Evolutionary conservation across 106 monocot genomes (phyloP).

Genomic region (Dioscorea dumetorum): DNA sequence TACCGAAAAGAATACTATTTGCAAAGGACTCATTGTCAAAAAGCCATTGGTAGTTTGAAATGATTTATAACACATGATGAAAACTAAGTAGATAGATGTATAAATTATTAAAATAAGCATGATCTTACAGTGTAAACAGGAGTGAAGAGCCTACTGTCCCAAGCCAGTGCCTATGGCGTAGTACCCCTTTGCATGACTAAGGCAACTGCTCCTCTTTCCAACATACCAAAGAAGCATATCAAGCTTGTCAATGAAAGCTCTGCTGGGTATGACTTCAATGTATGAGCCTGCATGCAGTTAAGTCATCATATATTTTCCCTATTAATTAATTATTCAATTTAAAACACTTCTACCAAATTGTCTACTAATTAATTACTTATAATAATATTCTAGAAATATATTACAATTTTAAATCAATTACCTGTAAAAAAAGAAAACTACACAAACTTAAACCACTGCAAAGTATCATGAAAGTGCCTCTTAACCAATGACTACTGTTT

Average conservation of each 20-base stretch:
- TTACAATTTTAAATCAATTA: conserved; percentile 8
- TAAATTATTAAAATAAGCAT: no score
- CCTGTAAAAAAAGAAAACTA: conserved; percentile 62
- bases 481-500: conserved; percentile 29
- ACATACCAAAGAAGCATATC: conserved; percentile 63
- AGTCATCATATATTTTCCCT: no score
- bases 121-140: conserved; percentile 63
- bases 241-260: conserved; percentile 55
- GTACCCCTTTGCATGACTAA: conserved; percentile 32
- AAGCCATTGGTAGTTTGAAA: no score
- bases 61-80: no score
- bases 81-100: neutral
- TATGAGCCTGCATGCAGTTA: conserved; percentile 33
- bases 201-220: conserved; percentile 31
- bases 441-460: conserved; percentile 52
- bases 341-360: neutral
- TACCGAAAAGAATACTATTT: no score
- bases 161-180: conserved; percentile 53
- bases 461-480: conserved; percentile 44
- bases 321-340: no score
- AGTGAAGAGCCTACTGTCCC: conserved; percentile 45
- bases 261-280: conserved; percentile 59
- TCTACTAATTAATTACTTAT: neutral
- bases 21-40: no score
- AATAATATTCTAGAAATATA: no score